Percentiles rank a stretch among this genome's conserved stretches.
phyloP scores from a whole-genome alignment of 2,329 filamentous ascomycete genomes.

The Pseudogymnoascus sp. region DNA sequence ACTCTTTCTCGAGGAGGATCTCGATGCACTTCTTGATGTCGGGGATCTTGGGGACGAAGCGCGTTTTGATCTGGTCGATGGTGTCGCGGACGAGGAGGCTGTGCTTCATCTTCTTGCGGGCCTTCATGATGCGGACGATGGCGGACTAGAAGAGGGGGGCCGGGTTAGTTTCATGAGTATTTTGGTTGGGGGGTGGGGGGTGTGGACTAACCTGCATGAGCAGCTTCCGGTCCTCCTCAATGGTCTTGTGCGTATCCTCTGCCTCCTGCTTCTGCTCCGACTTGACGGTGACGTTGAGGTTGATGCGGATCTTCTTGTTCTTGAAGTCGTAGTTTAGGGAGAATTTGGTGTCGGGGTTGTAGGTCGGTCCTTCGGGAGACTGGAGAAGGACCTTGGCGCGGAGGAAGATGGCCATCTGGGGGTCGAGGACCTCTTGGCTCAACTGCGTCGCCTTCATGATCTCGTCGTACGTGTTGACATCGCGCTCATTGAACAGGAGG shows the following conservation, averaged over 20 bases:
- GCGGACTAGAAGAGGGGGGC: constrained; percentile 63
- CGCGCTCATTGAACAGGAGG: constrained; percentile 87
- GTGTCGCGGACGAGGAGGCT: constrained; percentile 88
- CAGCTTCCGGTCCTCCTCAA: constrained; percentile 95
- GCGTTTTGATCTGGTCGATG: constrained; percentile 86
- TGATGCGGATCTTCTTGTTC: constrained; percentile 96
- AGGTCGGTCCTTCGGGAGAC: constrained; percentile 65
- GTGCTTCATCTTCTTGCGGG: constrained; percentile 98
- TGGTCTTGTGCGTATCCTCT: constrained; percentile 97
- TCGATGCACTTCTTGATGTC: constrained; percentile 99
- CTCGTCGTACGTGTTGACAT: constrained; percentile 78
- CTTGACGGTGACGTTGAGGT: constrained; percentile 90
- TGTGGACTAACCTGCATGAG: constrained; percentile 75
- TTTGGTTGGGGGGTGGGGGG: not conserved
- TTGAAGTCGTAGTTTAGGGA: constrained; percentile 91
- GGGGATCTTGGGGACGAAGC: constrained; percentile 84
- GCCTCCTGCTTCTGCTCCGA: constrained; percentile 94
- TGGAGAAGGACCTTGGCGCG: constrained; percentile 86
- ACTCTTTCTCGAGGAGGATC: constrained; percentile 97
- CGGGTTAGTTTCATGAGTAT: constrained; percentile 18
- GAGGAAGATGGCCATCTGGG: constrained; percentile 75
- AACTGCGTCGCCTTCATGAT: constrained; percentile 76
- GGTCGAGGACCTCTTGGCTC: constrained; percentile 74
- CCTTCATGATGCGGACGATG: constrained; percentile 99
- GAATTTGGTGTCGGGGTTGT: constrained; percentile 71